phyloP scores from a whole-genome alignment of 1,284 basidiomycete genomes.

The Sparassis latifolia region DNA sequence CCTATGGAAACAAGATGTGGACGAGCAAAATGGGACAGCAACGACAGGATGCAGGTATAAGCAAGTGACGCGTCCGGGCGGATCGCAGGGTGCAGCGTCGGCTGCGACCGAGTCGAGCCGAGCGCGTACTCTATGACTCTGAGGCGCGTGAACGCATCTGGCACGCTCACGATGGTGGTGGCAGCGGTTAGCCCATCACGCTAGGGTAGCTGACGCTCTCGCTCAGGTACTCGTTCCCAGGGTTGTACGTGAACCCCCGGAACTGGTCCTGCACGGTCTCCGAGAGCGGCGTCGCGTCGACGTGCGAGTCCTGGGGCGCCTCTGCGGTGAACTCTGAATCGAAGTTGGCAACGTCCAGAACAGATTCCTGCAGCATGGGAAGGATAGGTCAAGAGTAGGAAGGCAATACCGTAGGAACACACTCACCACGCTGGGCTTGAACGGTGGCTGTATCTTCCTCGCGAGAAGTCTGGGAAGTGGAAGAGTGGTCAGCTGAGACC shows the following conservation, averaged over 20 bases:
- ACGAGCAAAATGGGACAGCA: background rate
- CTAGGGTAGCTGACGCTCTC: slow-evolving; percentile 63
- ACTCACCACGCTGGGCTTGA: slow-evolving; percentile 93
- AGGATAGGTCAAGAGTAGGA: background rate
- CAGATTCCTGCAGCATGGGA: slow-evolving; percentile 51
- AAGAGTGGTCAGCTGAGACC: background rate
- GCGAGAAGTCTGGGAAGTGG: slow-evolving; percentile 56
- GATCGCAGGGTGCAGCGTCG: no score
- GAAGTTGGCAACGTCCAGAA: slow-evolving; percentile 85
- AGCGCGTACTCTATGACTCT: no score
- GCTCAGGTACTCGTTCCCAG: slow-evolving; percentile 72
- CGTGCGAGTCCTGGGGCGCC: slow-evolving; percentile 89
- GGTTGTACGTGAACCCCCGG: slow-evolving; percentile 81
- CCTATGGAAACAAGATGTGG: background rate
- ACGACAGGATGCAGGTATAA: background rate
- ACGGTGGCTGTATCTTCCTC: slow-evolving; percentile 97
- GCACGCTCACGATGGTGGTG: no score
- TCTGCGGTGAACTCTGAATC: slow-evolving; percentile 94
- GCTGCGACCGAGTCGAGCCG: no score
- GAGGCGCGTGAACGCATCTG: no score
- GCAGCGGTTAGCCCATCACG: slow-evolving; percentile 22
- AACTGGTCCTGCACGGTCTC: slow-evolving; percentile 96
- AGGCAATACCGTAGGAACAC: background rate
- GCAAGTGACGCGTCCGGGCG: background rate
- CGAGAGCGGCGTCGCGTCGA: slow-evolving; percentile 85